Evolutionary conservation across 345 rosid species (phyloP).

Genomic region (Camelina hispida): DNA sequence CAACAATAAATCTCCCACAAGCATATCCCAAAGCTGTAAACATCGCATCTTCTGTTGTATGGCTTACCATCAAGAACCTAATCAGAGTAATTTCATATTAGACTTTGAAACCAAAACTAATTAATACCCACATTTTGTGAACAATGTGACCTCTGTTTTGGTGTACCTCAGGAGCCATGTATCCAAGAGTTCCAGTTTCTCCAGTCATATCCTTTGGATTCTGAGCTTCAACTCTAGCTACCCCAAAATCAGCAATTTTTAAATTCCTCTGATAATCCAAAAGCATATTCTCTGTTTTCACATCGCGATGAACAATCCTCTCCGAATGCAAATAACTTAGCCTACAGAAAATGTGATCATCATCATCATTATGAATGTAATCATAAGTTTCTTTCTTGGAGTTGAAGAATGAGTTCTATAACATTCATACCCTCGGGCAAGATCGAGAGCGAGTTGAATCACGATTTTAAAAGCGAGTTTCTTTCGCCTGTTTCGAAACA

Average conservation of each 20-base stretch:
- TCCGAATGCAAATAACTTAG: slow-evolving; percentile 90
- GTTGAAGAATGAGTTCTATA: not conserved
- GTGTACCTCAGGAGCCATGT: slow-evolving; percentile 99
- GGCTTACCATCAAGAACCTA: slow-evolving; percentile 99
- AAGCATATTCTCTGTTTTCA: slow-evolving; percentile 94
- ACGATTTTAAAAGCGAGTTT: slow-evolving; percentile 85
- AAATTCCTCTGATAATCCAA: slow-evolving; percentile 69
- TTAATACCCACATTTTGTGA: not conserved
- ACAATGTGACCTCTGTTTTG: not conserved
- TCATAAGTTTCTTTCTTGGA: slow-evolving; percentile 12
- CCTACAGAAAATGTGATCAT: slow-evolving; percentile 51
- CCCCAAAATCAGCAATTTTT: slow-evolving; percentile 99
- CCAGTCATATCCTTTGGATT: slow-evolving; percentile 99
- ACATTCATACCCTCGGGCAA: slow-evolving; percentile 77
- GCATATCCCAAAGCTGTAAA: slow-evolving; percentile 99
- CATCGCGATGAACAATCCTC: slow-evolving; percentile 97
- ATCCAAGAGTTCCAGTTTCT: slow-evolving; percentile 98
- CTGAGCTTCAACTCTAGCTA: slow-evolving; percentile 99
- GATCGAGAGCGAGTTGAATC: slow-evolving; percentile 88
- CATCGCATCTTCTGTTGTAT: slow-evolving; percentile 94
- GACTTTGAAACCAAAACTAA: not conserved
- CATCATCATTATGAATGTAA: slow-evolving; percentile 3
- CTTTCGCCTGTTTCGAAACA: slow-evolving; percentile 81
- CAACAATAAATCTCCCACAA: slow-evolving; percentile 99
- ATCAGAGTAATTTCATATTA: slow-evolving; percentile 16